Conservation (phyloP, 2,329 filamentous ascomycete genomes). For the Fonsecaea erecta region DNA sequence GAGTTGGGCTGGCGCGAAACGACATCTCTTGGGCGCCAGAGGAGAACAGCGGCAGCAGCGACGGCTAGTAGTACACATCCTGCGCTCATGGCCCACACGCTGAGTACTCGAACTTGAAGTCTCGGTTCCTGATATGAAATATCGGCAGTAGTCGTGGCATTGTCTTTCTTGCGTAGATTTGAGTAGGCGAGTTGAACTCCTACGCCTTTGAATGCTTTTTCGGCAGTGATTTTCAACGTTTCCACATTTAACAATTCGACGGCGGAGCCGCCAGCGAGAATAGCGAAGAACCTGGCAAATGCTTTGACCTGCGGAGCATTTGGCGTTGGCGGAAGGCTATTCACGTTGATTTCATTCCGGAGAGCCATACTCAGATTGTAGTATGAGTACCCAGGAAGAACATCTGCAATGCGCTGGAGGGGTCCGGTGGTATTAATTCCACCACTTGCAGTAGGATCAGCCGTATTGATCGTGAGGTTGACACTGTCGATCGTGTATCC, state of each 20-base stretch:
- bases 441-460: constrained; percentile 1
- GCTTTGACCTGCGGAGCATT: not conserved
- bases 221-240: constrained; percentile 3
- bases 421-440: constrained; percentile 2
- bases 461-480: constrained; percentile 27
- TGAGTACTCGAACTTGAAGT: constrained; percentile 6
- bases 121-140: not conserved
- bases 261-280: constrained; percentile 1
- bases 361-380: constrained; percentile 13
- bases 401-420: constrained; percentile 7
- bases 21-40: constrained; percentile 1
- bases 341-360: not conserved
- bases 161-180: constrained; percentile 6
- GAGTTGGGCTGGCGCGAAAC: constrained; percentile 6
- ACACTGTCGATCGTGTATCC: constrained; percentile 24
- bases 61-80: constrained; percentile 1
- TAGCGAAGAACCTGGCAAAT: constrained; percentile 5
- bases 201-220: constrained; percentile 27
- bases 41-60: not conserved
- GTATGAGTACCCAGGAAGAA: constrained; percentile 9
- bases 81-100: constrained; percentile 5
- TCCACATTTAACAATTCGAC: constrained; percentile 2
- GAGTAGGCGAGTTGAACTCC: constrained; percentile 23
- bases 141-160: constrained; percentile 4
- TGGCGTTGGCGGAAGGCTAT: not conserved